Evolutionary conservation across 202 grass and related monocot species (phyloP).

Genomic region (Carex arenaria): DNA sequence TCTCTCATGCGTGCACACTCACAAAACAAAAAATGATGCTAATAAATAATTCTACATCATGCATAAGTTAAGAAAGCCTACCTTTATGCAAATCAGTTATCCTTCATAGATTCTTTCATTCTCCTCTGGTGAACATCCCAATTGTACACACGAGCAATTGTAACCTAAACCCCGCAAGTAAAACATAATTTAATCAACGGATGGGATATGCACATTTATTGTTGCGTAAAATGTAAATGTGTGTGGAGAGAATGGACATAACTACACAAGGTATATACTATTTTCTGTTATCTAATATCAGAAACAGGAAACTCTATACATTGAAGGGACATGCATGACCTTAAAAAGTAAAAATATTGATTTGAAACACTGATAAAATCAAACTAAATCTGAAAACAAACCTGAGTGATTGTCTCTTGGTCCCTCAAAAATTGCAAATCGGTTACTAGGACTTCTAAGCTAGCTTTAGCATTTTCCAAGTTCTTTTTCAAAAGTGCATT

Average conservation of each 20-base stretch:
- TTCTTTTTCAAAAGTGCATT: conserved; percentile 80
- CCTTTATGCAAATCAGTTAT: conserved; percentile 39
- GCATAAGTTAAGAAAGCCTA: neutral
- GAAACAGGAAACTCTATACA: neutral
- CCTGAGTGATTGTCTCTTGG: conserved; percentile 96
- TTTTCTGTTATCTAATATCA: neutral
- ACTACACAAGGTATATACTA: neutral
- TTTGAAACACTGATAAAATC: neutral
- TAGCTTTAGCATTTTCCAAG: conserved; percentile 93
- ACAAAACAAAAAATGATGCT: conserved; percentile 5
- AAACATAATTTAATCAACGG: neutral
- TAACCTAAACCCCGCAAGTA: conserved; percentile 41
- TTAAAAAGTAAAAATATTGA: neutral
- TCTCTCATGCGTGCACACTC: conserved; percentile 23
- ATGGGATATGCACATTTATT: neutral
- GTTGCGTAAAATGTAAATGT: neutral
- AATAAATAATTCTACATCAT: conserved; percentile 2
- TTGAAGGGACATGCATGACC: neutral
- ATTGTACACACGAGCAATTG: conserved; percentile 87
- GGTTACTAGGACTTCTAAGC: conserved; percentile 79
- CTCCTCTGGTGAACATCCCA: conserved; percentile 98
- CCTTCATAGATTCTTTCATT: conserved; percentile 58
- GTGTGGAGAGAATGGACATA: neutral
- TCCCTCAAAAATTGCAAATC: conserved; percentile 97
- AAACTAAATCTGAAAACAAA: conserved; percentile 16